Evolutionary conservation across 768 basidiomycete species (phyloP), one percentile per base, ranked within the genome.

Genomic region (Phanerodontia chrysosporium): DNA sequence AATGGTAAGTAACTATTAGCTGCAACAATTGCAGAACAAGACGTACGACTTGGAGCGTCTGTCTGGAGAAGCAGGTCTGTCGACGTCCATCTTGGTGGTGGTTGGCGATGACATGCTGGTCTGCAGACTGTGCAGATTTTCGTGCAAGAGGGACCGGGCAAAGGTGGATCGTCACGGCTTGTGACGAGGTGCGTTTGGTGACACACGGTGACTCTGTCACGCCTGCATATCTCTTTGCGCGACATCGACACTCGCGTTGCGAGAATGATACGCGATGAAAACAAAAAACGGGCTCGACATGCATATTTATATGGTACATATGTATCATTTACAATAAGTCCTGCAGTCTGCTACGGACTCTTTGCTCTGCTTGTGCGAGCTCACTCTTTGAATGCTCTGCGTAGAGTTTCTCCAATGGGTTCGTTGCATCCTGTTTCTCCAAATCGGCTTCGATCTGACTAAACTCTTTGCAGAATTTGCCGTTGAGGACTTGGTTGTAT

Each of bases 1-100:
- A 16, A 28, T 18, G 24, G 22, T 30, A 30, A 32, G 30, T 14
- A 28, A 22, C 13, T 14, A 18, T 28, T 32, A 51, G 49, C 30
- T n/a, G 49, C 53, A 18, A 29, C 25, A 28, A 32, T 29, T 48
- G 27, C 10, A 7, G 16, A 2, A 49, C 44, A 83, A 42, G 81
- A 61, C 70, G 58, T 55, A 71, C 70, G 67, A 68, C 57, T 69
- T 69, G 2, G 68, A 68, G 36, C 62, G 66, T 45, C 66, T 62
- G 51, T 68, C 69, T 1, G 66, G 67, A 29, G 70, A 71, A 25
- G 45, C 55, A 27, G 60, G 55, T 64, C 73, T 76, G 64, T 89
- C 88, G 21, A 85, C 74, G 54, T 87, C 85, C 83, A 89, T 86
- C 69, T 77, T 80, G 48, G 74, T 77, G 67, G 73, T 79, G 60